Evolutionary conservation across 129 eudicot species (phyloP), one percentile per base, ranked within the genome.

Genomic region (Silybum marianum): DNA sequence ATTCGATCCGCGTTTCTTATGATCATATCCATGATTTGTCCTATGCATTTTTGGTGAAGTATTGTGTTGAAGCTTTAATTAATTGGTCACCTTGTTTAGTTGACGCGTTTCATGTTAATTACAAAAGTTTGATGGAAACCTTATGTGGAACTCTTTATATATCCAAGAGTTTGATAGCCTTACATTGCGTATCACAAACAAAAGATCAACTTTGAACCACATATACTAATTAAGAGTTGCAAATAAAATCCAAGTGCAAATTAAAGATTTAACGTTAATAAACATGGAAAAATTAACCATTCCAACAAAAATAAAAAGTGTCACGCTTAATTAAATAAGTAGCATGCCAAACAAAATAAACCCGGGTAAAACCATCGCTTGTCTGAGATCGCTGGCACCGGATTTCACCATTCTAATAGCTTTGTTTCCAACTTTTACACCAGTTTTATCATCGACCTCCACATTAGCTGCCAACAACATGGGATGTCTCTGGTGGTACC

Each of bases 381-480:
- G 34, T 69, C 71, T 28, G 11, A 9, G 51, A 42, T 69, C 13
- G 67, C 36, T 3, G 46, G 67, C 82, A 69, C 69, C 82, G 34
- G 82, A 79, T 9, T 79, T 69, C 54, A 79, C 82, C 69, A 79
- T 11, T 79, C 82, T 79, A 79, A 79, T 79, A 19, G 75, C 75
- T 44, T 79, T 79, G 22, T 79, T 74, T 30, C 69, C 82, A 28
- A 79, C 54, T 69, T 79, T 79, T 21, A n/a, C 69, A 7, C 82
- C 82, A 1, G 76, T 79, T 79, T 79, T 69, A 3, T 79, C 82
- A 79, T 79, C 76, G 0, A 79, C 82, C 73, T 69, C 76, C 7
- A 79, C 82, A 14, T 46, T 28, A 28, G 82, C 82, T 1, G 75
- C 75, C 69, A 79, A 46, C 69, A 26, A 16, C 82, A 79, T 79